Evolutionary conservation across 371 early-diverging fungal genomes (phyloP).

Genomic region (Saksenaea oblongispora): DNA sequence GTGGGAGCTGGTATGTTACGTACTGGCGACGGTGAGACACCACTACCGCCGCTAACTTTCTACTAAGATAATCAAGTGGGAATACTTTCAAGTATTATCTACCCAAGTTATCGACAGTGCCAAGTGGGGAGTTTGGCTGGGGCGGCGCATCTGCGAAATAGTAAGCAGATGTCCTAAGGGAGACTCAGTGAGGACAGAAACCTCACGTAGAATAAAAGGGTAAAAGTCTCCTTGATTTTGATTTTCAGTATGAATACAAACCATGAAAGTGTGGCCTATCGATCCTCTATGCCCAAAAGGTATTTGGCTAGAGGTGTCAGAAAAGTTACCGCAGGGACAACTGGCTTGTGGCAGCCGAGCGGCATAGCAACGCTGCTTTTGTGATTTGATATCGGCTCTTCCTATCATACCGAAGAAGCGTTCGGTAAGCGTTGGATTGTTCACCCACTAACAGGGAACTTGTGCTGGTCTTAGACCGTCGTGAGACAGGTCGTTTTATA

Average conservation of each 20-base stretch:
- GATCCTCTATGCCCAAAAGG: constrained; percentile 61
- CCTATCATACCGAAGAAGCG: constrained; percentile 70
- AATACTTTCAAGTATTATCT: constrained; percentile 39
- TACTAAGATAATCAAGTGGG: constrained; percentile 58
- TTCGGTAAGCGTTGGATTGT: constrained; percentile 69
- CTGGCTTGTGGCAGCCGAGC: constrained; percentile 74
- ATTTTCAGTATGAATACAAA: constrained; percentile 49
- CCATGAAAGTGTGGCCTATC: constrained; percentile 60
- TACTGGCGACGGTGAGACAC: constrained; percentile 55
- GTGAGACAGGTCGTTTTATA: constrained; percentile 77
- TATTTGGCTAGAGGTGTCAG: constrained; percentile 62
- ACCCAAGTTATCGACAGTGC: constrained; percentile 62
- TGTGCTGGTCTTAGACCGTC: constrained; percentile 76
- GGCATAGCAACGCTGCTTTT: constrained; percentile 75
- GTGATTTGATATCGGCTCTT: constrained; percentile 75
- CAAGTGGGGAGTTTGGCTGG: constrained; percentile 69
- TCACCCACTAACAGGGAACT: constrained; percentile 68
- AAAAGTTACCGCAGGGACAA: constrained; percentile 78
- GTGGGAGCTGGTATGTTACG: constrained; percentile 40
- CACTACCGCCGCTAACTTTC: constrained; percentile 61
- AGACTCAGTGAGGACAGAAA: constrained; percentile 68
- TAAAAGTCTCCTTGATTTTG: constrained; percentile 61
- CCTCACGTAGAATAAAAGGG: constrained; percentile 66
- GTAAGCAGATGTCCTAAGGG: constrained; percentile 70
- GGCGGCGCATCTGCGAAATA: constrained; percentile 69